Percentiles rank a stretch among this genome's conserved stretches.
Evolutionary conservation across 768 basidiomycete species (phyloP).

Genomic region (Tricholoma sp.): DNA sequence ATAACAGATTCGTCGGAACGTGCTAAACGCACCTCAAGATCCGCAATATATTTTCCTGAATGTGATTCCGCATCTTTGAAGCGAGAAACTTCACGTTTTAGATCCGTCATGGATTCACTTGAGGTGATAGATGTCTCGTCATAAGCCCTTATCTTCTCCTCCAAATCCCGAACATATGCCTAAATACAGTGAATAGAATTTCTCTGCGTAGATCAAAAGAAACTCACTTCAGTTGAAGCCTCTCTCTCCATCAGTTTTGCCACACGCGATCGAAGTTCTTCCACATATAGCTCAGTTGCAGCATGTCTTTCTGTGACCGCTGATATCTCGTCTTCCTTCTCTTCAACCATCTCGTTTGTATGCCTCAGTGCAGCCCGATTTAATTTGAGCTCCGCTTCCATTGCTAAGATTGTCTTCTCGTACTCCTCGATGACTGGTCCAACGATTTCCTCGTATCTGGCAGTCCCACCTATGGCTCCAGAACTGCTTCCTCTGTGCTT

Average conservation of each 20-base stretch:
- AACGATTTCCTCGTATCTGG: slow-evolving; percentile 87
- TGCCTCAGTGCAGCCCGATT: slow-evolving; percentile 84
- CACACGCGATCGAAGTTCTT: slow-evolving; percentile 77
- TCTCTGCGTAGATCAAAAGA: not conserved
- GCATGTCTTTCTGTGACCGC: slow-evolving; percentile 64
- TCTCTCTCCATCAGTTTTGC: slow-evolving; percentile 86
- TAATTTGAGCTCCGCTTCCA: slow-evolving; percentile 89
- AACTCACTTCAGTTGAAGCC: slow-evolving; percentile 80
- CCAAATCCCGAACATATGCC: slow-evolving; percentile 92
- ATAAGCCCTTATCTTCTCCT: slow-evolving; percentile 83
- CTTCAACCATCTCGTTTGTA: slow-evolving; percentile 89
- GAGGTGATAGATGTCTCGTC: slow-evolving; percentile 76
- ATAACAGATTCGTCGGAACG: slow-evolving; percentile 77
- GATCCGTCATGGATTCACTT: slow-evolving; percentile 74
- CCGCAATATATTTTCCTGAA: slow-evolving; percentile 75
- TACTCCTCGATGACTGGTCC: slow-evolving; percentile 99
- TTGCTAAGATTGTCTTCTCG: slow-evolving; percentile 91
- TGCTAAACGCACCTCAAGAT: slow-evolving; percentile 77
- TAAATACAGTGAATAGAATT: slow-evolving; percentile 23
- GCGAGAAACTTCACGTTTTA: slow-evolving; percentile 76
- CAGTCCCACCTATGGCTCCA: slow-evolving; percentile 64
- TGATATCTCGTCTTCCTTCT: slow-evolving; percentile 80
- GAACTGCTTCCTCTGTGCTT: slow-evolving; percentile 54
- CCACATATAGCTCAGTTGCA: slow-evolving; percentile 80
- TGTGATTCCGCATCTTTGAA: slow-evolving; percentile 73